phyloP scores from a whole-genome alignment of 768 basidiomycete species.

The Pisolithus marmoratus region DNA sequence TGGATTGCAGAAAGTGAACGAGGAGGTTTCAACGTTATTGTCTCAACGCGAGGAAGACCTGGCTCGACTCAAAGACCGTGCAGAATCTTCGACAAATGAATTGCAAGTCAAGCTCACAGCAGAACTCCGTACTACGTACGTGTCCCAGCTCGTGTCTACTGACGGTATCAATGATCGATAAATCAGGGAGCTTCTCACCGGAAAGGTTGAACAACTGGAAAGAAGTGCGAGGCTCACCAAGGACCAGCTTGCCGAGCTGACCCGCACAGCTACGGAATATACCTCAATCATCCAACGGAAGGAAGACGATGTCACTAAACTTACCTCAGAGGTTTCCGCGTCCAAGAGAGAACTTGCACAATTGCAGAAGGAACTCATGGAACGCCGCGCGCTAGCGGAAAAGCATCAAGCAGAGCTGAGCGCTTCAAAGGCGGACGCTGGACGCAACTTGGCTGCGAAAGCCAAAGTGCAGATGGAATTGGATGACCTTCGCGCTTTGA shows the following conservation, averaged over 20 bases:
- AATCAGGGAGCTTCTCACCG: conserved; percentile 57
- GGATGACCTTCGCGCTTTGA: conserved; percentile 76
- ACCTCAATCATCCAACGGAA: conserved; percentile 71
- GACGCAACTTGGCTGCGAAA: conserved; percentile 41
- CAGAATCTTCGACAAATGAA: conserved; percentile 58
- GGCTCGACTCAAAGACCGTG: conserved; percentile 64
- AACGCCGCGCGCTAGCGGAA: conserved; percentile 65
- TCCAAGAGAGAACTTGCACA: conserved; percentile 51
- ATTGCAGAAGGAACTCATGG: conserved; percentile 54
- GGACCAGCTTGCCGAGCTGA: conserved; percentile 72
- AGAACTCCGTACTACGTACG: conserved; percentile 63
- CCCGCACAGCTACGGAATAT: conserved; percentile 72
- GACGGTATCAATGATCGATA: background rate
- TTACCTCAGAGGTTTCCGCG: conserved; percentile 48
- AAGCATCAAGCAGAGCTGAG: conserved; percentile 58
- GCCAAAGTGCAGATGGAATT: conserved; percentile 74
- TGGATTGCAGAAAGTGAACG: conserved; percentile 56
- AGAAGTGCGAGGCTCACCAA: conserved; percentile 64
- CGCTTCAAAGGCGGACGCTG: conserved; percentile 48
- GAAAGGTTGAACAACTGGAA: conserved; percentile 57
- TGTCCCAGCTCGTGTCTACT: conserved; percentile 3
- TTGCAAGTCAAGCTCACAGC: conserved; percentile 64
- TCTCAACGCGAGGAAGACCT: conserved; percentile 79
- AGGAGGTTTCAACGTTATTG: conserved; percentile 65
- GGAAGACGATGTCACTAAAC: conserved; percentile 59